phyloP scores from a whole-genome alignment of 306 rosid genomes.

The Inga leiocalycina region DNA sequence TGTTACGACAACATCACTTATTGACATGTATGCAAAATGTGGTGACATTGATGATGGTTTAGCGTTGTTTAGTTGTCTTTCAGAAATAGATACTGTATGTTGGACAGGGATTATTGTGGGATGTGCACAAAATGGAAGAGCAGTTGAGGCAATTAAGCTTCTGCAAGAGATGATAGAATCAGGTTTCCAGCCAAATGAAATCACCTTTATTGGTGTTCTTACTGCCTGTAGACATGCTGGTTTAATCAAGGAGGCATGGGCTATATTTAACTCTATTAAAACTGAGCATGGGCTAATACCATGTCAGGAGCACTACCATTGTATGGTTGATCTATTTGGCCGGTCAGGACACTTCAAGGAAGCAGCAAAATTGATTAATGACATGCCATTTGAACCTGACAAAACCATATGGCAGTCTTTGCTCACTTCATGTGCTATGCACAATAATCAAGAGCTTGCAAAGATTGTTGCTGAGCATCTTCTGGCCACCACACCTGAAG shows the following conservation, averaged over 20 bases:
- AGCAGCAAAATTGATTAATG: constrained; percentile 56
- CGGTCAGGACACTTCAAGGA: constrained; percentile 69
- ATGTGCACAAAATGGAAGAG: constrained; percentile 88
- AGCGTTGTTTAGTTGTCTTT: constrained; percentile 52
- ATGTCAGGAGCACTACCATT: constrained; percentile 68
- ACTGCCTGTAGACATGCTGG: constrained; percentile 89
- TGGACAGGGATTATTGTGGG: constrained; percentile 96
- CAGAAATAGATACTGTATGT: constrained; percentile 63
- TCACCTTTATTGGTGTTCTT: constrained; percentile 79
- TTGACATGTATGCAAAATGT: constrained; percentile 84
- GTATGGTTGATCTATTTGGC: constrained; percentile 88
- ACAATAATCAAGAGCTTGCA: constrained; percentile 62
- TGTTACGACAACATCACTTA: constrained; percentile 68
- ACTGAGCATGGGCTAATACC: constrained; percentile 56
- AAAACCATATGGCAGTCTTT: constrained; percentile 72
- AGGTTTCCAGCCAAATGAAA: constrained; percentile 68
- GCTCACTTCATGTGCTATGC: constrained; percentile 73
- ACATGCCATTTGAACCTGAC: constrained; percentile 77
- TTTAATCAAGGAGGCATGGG: constrained; percentile 66
- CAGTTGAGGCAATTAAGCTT: constrained; percentile 59
- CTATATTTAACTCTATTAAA: constrained; percentile 64
- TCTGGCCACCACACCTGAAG: constrained; percentile 60
- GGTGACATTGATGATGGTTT: constrained; percentile 80
- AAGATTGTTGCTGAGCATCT: constrained; percentile 57
- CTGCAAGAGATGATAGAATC: constrained; percentile 65